Evolutionary conservation across 129 eudicot species (phyloP).

Genomic region (Tanacetum coccineum): DNA sequence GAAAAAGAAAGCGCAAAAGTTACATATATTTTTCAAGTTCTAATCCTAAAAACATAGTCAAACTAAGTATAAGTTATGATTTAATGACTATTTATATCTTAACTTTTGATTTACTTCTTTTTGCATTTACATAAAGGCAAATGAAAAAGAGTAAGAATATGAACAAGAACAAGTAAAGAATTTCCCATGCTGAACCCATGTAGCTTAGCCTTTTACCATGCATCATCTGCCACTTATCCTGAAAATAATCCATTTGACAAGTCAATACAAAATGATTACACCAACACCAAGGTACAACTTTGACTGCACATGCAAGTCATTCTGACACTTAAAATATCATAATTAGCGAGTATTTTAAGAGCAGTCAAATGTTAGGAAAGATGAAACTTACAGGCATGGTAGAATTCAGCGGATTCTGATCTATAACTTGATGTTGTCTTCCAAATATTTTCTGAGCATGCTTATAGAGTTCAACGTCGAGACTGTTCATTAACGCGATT

Average conservation of each 20-base stretch:
- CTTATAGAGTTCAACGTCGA: conserved; percentile 77
- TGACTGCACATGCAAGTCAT: too few relatives aligned
- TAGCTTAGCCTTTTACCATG: conserved; percentile 27
- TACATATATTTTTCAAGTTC: too few relatives aligned
- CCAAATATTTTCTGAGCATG: conserved; percentile 55
- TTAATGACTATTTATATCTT: conserved; percentile 40
- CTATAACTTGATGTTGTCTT: conserved; percentile 47
- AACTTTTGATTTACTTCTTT: conserved; percentile 62
- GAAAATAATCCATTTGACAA: conserved; percentile 26
- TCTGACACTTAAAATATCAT: too few relatives aligned
- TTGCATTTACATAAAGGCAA: conserved; percentile 46
- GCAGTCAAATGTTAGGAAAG: not conserved
- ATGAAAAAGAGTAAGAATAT: conserved; percentile 31
- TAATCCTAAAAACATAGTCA: too few relatives aligned
- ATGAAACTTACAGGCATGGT: conserved; percentile 33
- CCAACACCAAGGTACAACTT: not conserved
- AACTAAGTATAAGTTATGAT: conserved; percentile 8
- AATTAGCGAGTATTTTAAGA: too few relatives aligned
- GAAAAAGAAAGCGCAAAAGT: too few relatives aligned
- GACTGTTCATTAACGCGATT: conserved; percentile 51
- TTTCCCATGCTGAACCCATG: conserved; percentile 35
- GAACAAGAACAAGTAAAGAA: conserved; percentile 30
- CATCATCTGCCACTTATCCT: conserved; percentile 40
- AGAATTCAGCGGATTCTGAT: conserved; percentile 34
- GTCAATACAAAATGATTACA: conserved; percentile 20